These are phyloP conservation scores for Breynia disticha DNA, from an alignment of 441 rosid genomes.

Conservation along the genomic window DNA sequence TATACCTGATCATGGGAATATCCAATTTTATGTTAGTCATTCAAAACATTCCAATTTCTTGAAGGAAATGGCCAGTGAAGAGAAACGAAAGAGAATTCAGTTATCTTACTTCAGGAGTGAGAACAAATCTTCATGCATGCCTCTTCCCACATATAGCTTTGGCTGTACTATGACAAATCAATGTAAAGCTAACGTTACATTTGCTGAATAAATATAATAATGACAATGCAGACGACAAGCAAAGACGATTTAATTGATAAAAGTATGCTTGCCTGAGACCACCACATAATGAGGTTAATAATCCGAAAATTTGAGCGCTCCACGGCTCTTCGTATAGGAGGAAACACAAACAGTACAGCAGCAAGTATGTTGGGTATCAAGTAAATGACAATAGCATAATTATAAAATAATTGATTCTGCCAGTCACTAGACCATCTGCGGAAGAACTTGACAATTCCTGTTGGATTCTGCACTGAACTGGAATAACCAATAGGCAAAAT, in stretches of 20 bases:
- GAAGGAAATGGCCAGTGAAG: not conserved
- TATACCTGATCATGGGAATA: constrained; percentile 53
- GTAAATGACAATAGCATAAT: constrained; percentile 73
- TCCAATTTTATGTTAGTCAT: constrained; percentile 5
- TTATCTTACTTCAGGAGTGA: constrained; percentile 80
- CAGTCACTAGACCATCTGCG: constrained; percentile 59
- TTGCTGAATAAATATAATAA: not conserved
- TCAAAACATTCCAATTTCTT: constrained; percentile 10
- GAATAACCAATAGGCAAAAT: constrained; percentile 75
- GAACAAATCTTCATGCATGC: constrained; percentile 87
- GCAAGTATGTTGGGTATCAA: constrained; percentile 77
- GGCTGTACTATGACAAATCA: constrained; percentile 38
- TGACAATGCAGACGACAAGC: not conserved
- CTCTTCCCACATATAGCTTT: constrained; percentile 89
- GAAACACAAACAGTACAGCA: constrained; percentile 66
- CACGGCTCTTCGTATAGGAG: constrained; percentile 68
- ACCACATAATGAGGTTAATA: constrained; percentile 83
- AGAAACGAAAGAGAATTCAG: not conserved
- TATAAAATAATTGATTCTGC: constrained; percentile 56
- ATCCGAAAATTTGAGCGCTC: constrained; percentile 81
- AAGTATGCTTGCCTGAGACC: constrained; percentile 84
- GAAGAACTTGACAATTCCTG: constrained; percentile 62
- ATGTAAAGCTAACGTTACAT: not conserved
- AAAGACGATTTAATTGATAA: not conserved
- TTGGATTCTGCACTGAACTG: constrained; percentile 65